These are phyloP conservation scores for Stagonosporopsis vannaccii DNA, from an alignment of 2,329 filamentous ascomycete genomes.

Conservation along the genomic window DNA sequence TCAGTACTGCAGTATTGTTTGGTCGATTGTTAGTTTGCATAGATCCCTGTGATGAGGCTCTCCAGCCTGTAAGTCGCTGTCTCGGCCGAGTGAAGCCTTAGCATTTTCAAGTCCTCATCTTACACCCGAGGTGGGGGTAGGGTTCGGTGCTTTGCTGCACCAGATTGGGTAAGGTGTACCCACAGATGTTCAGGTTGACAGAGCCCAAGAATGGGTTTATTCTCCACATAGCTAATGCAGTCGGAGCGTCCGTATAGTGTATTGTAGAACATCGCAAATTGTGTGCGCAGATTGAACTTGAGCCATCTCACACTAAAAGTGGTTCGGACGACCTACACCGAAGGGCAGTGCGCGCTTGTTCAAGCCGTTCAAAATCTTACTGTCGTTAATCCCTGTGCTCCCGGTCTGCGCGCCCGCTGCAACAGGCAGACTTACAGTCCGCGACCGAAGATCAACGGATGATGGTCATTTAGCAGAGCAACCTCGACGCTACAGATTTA, in stretches of 20 bases:
- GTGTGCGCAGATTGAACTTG: constrained; percentile 6
- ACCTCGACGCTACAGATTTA: constrained; percentile 5
- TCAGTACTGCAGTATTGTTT: not conserved
- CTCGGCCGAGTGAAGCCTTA: not conserved
- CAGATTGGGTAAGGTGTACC: not conserved
- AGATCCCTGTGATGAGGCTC: too few relatives aligned
- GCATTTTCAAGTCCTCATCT: not conserved
- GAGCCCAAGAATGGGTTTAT: not conserved
- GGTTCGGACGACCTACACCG: constrained; percentile 1
- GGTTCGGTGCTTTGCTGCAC: not conserved
- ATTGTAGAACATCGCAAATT: not conserved
- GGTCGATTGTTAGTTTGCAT: not conserved
- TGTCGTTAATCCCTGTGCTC: not conserved
- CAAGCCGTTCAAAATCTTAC: not conserved
- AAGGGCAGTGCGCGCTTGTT: not conserved
- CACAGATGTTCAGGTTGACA: not conserved
- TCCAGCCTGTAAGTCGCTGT: not conserved
- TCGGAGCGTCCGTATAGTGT: constrained; percentile 6
- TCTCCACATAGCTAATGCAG: not conserved
- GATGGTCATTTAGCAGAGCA: not conserved
- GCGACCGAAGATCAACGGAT: not conserved
- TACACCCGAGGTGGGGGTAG: not conserved
- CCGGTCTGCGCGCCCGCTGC: not conserved
- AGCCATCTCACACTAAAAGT: constrained; percentile 2
- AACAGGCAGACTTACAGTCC: not conserved